These are phyloP conservation scores for Coemansia sp. DNA, from an alignment of 192 early-diverging fungal species.

Conservation along the genomic window DNA sequence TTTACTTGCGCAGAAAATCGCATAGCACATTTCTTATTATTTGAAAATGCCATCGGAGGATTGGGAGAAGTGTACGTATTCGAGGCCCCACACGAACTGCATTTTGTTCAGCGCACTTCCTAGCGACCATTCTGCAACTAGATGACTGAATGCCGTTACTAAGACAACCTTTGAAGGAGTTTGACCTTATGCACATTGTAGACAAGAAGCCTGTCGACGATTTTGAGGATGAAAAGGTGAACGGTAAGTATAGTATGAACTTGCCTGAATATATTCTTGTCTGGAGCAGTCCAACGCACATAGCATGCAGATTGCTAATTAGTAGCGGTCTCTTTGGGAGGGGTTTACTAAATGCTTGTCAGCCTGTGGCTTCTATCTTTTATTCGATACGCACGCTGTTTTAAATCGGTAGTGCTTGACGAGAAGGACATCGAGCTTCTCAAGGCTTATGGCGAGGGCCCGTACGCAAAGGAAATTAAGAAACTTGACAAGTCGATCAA, in stretches of 20 bases:
- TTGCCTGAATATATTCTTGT: not conserved
- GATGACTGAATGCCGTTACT: not conserved
- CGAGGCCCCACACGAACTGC: not conserved
- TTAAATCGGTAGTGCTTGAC: slow-evolving; percentile 33
- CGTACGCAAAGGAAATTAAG: slow-evolving; percentile 95
- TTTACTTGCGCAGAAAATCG: slow-evolving; percentile 12
- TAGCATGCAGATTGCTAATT: not conserved
- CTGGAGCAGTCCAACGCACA: not conserved
- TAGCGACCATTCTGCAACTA: not conserved
- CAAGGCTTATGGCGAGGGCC: slow-evolving; percentile 90
- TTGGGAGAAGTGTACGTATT: slow-evolving; percentile 94
- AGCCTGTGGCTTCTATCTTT: not conserved
- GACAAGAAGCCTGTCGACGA: slow-evolving; percentile 81
- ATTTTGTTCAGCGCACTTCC: slow-evolving; percentile 1
- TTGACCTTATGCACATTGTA: slow-evolving; percentile 22
- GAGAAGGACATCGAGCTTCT: slow-evolving; percentile 52
- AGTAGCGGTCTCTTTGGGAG: not conserved
- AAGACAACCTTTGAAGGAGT: not conserved
- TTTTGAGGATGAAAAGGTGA: slow-evolving; percentile 81
- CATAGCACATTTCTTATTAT: not conserved
- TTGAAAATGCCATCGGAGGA: slow-evolving; percentile 75
- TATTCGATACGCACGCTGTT: not conserved
- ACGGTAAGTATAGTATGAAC: slow-evolving; percentile 52
- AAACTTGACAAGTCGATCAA: slow-evolving; percentile 92
- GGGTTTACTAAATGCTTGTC: not conserved